Evolutionary conservation across 768 basidiomycete genomes (phyloP), one percentile per base, ranked within the genome.

Genomic region (Plicaturopsis crispa): DNA sequence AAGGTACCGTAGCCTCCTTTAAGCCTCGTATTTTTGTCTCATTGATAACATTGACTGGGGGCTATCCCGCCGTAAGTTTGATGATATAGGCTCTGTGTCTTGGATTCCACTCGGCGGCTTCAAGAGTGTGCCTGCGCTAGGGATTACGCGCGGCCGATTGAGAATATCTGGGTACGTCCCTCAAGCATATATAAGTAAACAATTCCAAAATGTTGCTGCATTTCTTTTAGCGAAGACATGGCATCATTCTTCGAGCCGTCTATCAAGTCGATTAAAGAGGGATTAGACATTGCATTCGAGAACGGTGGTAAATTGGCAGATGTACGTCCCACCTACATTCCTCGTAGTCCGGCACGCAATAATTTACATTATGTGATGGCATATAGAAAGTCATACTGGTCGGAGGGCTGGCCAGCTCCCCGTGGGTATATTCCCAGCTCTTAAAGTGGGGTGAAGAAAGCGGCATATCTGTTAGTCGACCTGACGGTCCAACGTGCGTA

Each of bases 361-460:
- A 14, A 10, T 17, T 6, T 14, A 14, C 7, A 18, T 36, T 10
- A n/a, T n/a, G n/a, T n/a, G n/a, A n/a, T 17, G 11, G 11, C 18
- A 10, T 18, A 34, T 32, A 57, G 54, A 53, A 57, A 49, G 46
- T 56, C 4, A 50, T 59, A 13, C 41, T 59, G 10, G 55, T 57
- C 5, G 55, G 57, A 4, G 57, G 57, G 1, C 48, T 59, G 16
- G 54, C 57, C 1, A 53, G 50, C 33, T 55, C 54, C 3, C 46
- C 49, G 2, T 55, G 57, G 30, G 45, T 59, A 2, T 55, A 44
- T 31, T 47, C 50, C 5, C 41, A 53, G 30, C 42, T 59, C 3
- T 34, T 38, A 17, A 40, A 40, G 18, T 54, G 54, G 52, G 49
- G 44, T 19, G 33, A 44, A n/a, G 38, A 46, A 5, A 26, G 34